Conservation (phyloP, 192 early-diverging fungal species). For the Rhizophagus prolifer region DNA sequence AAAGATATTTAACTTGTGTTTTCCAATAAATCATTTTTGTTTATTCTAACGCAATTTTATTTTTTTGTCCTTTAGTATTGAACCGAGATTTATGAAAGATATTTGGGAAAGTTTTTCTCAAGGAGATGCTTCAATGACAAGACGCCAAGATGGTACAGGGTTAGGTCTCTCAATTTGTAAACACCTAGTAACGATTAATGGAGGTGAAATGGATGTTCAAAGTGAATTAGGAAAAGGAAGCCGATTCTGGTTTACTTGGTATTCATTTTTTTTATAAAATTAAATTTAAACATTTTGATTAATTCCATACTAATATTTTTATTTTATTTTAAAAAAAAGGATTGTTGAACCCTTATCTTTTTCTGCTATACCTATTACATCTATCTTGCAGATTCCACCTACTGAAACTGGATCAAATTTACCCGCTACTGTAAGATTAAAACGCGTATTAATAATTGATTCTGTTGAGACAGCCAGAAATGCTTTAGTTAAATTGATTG, state of each 20-base stretch:
- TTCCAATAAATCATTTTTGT: background rate
- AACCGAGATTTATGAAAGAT: constrained; percentile 57
- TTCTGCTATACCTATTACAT: background rate
- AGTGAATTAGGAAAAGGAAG: constrained; percentile 62
- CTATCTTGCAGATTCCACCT: constrained; percentile 36
- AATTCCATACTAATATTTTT: too few species aligned
- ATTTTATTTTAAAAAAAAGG: background rate
- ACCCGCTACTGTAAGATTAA: constrained; percentile 23
- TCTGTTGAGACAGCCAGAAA: background rate
- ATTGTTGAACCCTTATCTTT: constrained; percentile 12
- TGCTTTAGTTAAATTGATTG: constrained; percentile 10
- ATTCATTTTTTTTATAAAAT: constrained; percentile 25
- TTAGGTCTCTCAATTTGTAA: constrained; percentile 77
- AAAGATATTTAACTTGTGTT: background rate
- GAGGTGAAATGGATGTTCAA: constrained; percentile 66
- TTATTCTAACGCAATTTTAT: background rate
- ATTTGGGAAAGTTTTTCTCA: constrained; percentile 76
- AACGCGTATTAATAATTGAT: constrained; percentile 29
- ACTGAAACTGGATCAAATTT: constrained; percentile 28
- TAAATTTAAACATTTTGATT: background rate
- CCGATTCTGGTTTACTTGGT: constrained; percentile 66
- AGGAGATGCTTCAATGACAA: constrained; percentile 65
- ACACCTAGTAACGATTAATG: constrained; percentile 67
- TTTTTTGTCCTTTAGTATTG: constrained; percentile 43
- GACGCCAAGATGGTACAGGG: constrained; percentile 75